Percentiles rank a stretch among this genome's conserved stretches.
Conservation (phyloP, 371 early-diverging fungal genomes). For the Saksenaea vasiformis region DNA sequence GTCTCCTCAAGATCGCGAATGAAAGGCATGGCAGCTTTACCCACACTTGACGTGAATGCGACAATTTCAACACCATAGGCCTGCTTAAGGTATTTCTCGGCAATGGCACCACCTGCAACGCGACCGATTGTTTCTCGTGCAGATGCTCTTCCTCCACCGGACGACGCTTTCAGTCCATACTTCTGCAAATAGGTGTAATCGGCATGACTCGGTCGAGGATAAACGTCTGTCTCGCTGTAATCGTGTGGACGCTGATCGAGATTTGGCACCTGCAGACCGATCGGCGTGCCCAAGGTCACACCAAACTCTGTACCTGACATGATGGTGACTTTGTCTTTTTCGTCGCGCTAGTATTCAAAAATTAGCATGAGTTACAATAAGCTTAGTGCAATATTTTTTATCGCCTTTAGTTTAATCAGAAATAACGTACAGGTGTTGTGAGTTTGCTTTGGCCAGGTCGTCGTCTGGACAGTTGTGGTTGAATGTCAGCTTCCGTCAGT, state of each 20-base stretch:
- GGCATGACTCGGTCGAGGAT: constrained; percentile 95
- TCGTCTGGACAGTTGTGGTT: constrained; percentile 88
- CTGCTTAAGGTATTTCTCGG: constrained; percentile 88
- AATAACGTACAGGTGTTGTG: constrained; percentile 85
- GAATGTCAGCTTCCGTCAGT: constrained; percentile 88
- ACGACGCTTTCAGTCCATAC: constrained; percentile 93
- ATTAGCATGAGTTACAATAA: constrained; percentile 3
- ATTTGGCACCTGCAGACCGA: constrained; percentile 90
- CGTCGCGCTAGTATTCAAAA: constrained; percentile 69
- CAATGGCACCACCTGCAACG: constrained; percentile 95
- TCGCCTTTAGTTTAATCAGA: not conserved
- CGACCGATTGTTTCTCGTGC: constrained; percentile 97
- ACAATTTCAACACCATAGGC: constrained; percentile 90
- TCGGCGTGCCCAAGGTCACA: constrained; percentile 93
- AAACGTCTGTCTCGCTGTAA: constrained; percentile 91
- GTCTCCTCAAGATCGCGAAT: constrained; percentile 54
- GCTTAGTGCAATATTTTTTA: constrained; percentile 1
- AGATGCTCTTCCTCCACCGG: constrained; percentile 93
- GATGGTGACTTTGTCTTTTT: constrained; percentile 90
- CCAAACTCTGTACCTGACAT: constrained; percentile 94
- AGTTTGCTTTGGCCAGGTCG: constrained; percentile 95
- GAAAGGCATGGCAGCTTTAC: constrained; percentile 79
- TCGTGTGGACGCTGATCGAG: constrained; percentile 96
- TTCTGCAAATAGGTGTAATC: constrained; percentile 96
- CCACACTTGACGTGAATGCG: constrained; percentile 92